Percentiles rank a stretch among this genome's conserved stretches.
Conservation (phyloP, 768 basidiomycete species). For the Lactarius vividus region DNA sequence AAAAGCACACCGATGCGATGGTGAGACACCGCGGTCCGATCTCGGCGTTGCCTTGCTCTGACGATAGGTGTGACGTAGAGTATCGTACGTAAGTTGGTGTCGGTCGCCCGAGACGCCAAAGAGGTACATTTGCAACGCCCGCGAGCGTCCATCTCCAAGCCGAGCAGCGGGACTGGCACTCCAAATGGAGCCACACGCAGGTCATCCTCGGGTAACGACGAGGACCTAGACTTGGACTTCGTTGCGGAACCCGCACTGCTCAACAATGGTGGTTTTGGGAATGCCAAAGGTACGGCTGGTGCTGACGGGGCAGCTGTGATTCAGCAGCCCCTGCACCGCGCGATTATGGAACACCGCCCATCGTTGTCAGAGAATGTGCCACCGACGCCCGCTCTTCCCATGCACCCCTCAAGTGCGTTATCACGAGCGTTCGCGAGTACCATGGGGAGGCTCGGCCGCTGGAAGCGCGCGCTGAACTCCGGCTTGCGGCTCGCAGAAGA, state of each 20-base stretch:
- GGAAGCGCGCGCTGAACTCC: constrained; percentile 73
- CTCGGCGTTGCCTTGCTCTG: constrained; percentile 13
- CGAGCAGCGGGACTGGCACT: constrained; percentile 24
- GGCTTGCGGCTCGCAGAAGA: constrained; percentile 37
- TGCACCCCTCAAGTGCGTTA: constrained; percentile 55
- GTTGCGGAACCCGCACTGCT: constrained; percentile 45
- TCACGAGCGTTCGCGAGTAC: constrained; percentile 79
- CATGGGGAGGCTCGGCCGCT: constrained; percentile 75
- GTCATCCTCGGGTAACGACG: constrained; percentile 49
- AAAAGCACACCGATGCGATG: constrained; percentile 63
- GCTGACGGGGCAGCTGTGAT: constrained; percentile 38
- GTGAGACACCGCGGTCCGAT: constrained; percentile 43
- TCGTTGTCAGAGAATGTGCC: constrained; percentile 37
- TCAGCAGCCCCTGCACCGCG: constrained; percentile 57
- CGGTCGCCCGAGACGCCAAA: constrained; percentile 80
- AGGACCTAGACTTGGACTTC: constrained; percentile 79
- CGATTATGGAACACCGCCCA: constrained; percentile 48
- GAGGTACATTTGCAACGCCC: constrained; percentile 45
- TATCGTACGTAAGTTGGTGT: constrained; percentile 78
- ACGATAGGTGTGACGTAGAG: constrained; percentile 43
- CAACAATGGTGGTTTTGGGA: constrained; percentile 23
- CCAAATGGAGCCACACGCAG: constrained; percentile 31
- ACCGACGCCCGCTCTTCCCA: constrained; percentile 47
- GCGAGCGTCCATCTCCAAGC: constrained; percentile 37
- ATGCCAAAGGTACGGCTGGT: constrained; percentile 12